phyloP scores from a whole-genome alignment of 805 yeast species.

The Saturnispora diversa region DNA sequence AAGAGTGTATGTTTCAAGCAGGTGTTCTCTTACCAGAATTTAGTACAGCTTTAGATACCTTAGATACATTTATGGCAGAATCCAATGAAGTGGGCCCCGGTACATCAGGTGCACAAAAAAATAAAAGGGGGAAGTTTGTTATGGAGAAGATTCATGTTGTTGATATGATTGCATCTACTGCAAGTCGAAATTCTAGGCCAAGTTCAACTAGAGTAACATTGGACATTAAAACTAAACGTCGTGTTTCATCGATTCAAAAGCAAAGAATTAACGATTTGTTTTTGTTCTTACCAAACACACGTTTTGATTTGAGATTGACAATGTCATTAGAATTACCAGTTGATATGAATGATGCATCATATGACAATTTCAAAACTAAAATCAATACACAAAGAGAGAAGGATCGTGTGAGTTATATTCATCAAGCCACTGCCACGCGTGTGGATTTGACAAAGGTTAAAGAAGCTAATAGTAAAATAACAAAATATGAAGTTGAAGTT shows the following conservation, averaged over 20 bases:
- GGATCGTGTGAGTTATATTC: conserved; percentile 64
- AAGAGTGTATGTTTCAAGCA: conserved; percentile 52
- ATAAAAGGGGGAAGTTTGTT: conserved; percentile 36
- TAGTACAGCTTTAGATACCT: conserved; percentile 45
- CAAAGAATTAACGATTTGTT: conserved; percentile 64
- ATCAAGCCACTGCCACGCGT: conserved; percentile 62
- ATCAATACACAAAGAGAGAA: conserved; percentile 53
- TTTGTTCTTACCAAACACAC: conserved; percentile 66
- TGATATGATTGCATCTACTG: conserved; percentile 56
- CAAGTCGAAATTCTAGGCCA: conserved; percentile 58
- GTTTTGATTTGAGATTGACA: conserved; percentile 70
- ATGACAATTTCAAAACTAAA: conserved; percentile 45
- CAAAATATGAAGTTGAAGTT: conserved; percentile 30
- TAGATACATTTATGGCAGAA: conserved; percentile 43
- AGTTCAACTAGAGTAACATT: conserved; percentile 56
- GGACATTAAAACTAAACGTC: conserved; percentile 60
- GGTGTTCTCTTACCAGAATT: conserved; percentile 59
- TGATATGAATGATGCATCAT: conserved; percentile 41
- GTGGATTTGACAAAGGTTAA: conserved; percentile 63
- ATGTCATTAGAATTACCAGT: conserved; percentile 72
- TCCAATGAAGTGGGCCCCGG: conserved; percentile 13
- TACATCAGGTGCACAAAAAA: conserved; percentile 10
- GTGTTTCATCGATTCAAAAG: conserved; percentile 63
- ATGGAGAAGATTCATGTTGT: conserved; percentile 53
- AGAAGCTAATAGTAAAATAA: conserved; percentile 22